Base-by-base conservation (phyloP, 345 rosid species). In the Populus simonii region DNA sequence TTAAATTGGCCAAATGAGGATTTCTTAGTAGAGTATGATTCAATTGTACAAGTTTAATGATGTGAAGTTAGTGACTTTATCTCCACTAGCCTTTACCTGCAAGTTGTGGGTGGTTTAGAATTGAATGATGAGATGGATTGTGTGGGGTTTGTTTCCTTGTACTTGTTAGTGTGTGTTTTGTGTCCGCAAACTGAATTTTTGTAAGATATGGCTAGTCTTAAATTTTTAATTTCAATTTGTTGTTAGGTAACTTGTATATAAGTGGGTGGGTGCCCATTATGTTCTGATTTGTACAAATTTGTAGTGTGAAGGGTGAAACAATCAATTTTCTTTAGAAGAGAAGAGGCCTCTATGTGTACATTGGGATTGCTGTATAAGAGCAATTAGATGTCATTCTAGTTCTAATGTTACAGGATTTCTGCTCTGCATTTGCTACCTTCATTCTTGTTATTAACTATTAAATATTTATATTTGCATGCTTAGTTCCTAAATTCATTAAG, bases 401-500 rank as follows among this genome's bases (percentile, higher is more conserved):
- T n/a, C 27, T n/a, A 59, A 59, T 59, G 12, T 59, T 59, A n/a
- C 29, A n/a, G 27, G 63, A 59, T 59, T 59, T 59, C 1, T 59
- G 15, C 7, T 1, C 63, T 23, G 16, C 16, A n/a, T 59, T 59
- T 23, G 63, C 4, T 23, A 11, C 29, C 45, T 67, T 61, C 5
- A 49, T 59, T 68, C 13, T 67, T 71, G 49, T 39, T 45, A 62
- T 71, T 45, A 57, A 16, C 31, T 31, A 31, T 33, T 73, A 57
- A 6, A 62, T 43, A n/a, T 6, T 2, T 31, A 45, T 72, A 45
- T 72, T 27, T 27, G 9, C 25, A 7, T 71, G 3, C 29, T 33
- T 76, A 70, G 75, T 66, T 78, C 15, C 43, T 76, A 31, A 78
- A 68, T 71, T 79, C 76, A 74, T 71, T 43, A 36, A 77, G 55